Percentiles rank a stretch among this genome's conserved stretches.
Conservation (phyloP, 257 asterid species). For the Nicotiana sylvestris region DNA sequence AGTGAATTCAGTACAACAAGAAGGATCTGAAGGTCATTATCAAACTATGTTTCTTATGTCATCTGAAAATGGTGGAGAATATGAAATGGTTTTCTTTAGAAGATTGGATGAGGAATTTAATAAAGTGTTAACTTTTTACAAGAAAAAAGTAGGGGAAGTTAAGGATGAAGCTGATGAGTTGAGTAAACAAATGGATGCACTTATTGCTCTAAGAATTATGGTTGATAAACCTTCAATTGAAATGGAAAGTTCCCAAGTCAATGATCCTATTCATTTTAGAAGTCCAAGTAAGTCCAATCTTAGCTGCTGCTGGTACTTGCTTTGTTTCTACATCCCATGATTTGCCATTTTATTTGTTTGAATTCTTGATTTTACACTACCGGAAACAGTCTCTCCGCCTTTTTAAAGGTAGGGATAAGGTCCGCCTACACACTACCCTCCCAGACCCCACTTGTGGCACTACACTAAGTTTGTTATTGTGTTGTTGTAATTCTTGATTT, state of each 20-base stretch:
- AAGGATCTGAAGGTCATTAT: constrained; percentile 29
- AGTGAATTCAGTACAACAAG: constrained; percentile 37
- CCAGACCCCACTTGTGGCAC: too few relatives aligned
- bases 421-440: too few relatives aligned
- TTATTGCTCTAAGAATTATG: constrained; percentile 61
- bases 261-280: constrained; percentile 25
- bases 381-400: too few relatives aligned
- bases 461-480: too few relatives aligned
- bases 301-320: neutral
- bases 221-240: constrained; percentile 46
- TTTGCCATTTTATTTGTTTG: neutral
- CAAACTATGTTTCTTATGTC: constrained; percentile 69
- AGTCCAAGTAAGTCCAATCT: constrained; percentile 40
- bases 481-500: too few relatives aligned
- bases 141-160: constrained; percentile 42
- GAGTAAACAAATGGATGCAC: constrained; percentile 79
- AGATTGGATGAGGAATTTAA: constrained; percentile 66
- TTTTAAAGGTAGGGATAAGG: too few relatives aligned
- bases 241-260: neutral
- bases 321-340: neutral
- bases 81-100: constrained; percentile 53
- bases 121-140: constrained; percentile 55
- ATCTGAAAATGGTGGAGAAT: constrained; percentile 58
- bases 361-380: neutral
- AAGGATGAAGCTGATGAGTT: constrained; percentile 50